These are phyloP conservation scores for Pseudomicrostroma phylloplanum DNA, from an alignment of 1,284 basidiomycete species.

Conservation along the genomic window DNA sequence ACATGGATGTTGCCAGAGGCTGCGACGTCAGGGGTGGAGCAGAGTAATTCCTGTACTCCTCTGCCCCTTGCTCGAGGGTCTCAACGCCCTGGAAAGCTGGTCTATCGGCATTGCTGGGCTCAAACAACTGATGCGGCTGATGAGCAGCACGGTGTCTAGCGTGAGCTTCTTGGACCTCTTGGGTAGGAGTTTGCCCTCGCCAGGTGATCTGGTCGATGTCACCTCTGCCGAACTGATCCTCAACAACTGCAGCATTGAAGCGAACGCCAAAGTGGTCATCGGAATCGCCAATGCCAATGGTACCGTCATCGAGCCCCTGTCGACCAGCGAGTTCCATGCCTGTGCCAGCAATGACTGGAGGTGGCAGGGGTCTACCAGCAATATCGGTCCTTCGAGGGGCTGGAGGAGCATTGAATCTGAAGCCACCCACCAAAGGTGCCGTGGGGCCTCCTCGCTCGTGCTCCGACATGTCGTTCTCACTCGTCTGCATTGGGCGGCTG, in stretches of 20 bases:
- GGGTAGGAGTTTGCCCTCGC: slow-evolving; percentile 14
- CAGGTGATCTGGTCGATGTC: slow-evolving; percentile 42
- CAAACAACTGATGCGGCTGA: too few relatives aligned
- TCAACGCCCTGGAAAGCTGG: too few relatives aligned
- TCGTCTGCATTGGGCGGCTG: background rate
- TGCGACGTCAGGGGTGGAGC: too few relatives aligned
- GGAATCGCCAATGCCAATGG: slow-evolving; percentile 9
- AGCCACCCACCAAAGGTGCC: too few relatives aligned
- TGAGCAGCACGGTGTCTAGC: too few relatives aligned
- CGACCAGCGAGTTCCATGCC: slow-evolving; percentile 25
- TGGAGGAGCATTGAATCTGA: slow-evolving; percentile 5
- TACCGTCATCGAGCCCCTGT: slow-evolving; percentile 30
- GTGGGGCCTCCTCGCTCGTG: slow-evolving; percentile 8
- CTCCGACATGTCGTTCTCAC: slow-evolving; percentile 5
- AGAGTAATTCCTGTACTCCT: too few relatives aligned
- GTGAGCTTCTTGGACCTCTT: background rate
- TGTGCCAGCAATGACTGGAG: slow-evolving; percentile 38
- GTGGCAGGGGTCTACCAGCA: slow-evolving; percentile 37
- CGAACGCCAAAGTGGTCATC: background rate
- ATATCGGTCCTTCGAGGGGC: slow-evolving; percentile 33
- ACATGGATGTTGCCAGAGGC: too few relatives aligned
- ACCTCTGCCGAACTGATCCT: slow-evolving; percentile 33
- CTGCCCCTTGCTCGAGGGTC: too few relatives aligned
- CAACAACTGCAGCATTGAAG: slow-evolving; percentile 16
- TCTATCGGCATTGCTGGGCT: too few relatives aligned